Evolutionary conservation across 2,329 filamentous ascomycete species (phyloP).

Genomic region (Colletotrichum tofieldiae): DNA sequence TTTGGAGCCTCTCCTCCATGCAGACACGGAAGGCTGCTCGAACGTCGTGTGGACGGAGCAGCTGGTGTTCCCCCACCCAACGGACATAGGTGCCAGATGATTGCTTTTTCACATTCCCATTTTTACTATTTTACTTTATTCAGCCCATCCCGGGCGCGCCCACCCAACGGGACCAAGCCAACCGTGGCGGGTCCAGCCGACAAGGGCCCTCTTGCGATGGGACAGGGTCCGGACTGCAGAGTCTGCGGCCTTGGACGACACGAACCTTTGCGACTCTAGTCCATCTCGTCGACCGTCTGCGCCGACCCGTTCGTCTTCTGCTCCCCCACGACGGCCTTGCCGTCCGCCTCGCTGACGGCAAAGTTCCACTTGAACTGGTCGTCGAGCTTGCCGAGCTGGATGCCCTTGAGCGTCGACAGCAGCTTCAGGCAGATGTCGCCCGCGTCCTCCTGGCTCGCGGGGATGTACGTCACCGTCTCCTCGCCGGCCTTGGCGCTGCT

Average conservation of each 20-base stretch:
- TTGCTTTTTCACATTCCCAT: conserved; percentile 7
- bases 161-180: background rate
- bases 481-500: conserved; percentile 53
- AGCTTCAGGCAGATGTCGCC: conserved; percentile 83
- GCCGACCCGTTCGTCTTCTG: conserved; percentile 42
- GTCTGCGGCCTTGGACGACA: background rate
- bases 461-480: conserved; percentile 71
- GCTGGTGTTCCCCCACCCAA: background rate
- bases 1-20: background rate
- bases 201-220: background rate
- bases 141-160: background rate
- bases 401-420: conserved; percentile 83
- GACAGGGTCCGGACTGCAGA: background rate
- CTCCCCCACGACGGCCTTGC: conserved; percentile 55
- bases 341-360: conserved; percentile 62
- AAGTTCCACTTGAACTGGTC: conserved; percentile 84
- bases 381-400: conserved; percentile 85
- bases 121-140: conserved; percentile 17
- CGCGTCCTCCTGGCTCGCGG: conserved; percentile 74
- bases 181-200: conserved; percentile 8
- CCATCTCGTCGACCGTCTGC: conserved; percentile 54
- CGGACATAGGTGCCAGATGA: background rate
- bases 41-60: background rate
- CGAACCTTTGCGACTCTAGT: conserved; percentile 40
- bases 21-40: background rate